Evolutionary conservation across 352 stramenopile genomes (phyloP), one percentile per base, ranked within the genome.

Genomic region (Phytophthora palmivora): DNA sequence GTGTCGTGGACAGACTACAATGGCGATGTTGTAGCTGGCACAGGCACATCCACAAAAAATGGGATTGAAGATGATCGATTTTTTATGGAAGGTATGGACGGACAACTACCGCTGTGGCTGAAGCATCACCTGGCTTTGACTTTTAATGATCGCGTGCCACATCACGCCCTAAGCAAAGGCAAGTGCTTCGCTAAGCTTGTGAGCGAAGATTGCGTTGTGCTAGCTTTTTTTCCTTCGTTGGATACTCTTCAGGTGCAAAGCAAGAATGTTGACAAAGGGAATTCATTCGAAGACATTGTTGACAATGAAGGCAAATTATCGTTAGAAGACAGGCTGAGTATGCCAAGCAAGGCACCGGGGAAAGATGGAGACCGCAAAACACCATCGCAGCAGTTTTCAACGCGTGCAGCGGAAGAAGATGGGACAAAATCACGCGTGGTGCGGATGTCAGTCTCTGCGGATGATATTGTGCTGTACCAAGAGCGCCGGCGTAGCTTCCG

Each of bases 151-250:
- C 62, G 74, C 22, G 49, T 68, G 2, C 60, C 69, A 6, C 53
- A 67, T 47, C 46, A 77, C 24, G 24, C 66, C 10, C 47, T 93
- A n/a, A 92, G 81, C 53, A 76, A 86, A 61, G 88, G 88, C 15
- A 84, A 87, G n/a, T 96, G 88, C 36, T 96, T 95, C 71, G 88
- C 84, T 9, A 96, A 96, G 63, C 55, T 94, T 19, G 67, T 94
- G 21, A 76, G 72, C 10, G 81, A 92, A 0, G 76, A 86, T 43
- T 90, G 77, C 4, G 68, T 96, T 19, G 67, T 96, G 1, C 52
- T 96, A 3, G 84, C 84, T 12, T 96, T 96, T 47, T 71, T 96
- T 26, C 88, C 88, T 22, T 79, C 82, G 0, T 53, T 94, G 22
- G 78, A 91, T 34, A 82, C 62, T 7, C 24, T 94, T 3, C 66